A percentile compares a stretch with the other conserved stretches of the same genome.
These are phyloP conservation scores for Pythium vanterpoolii DNA, from an alignment of 352 stramenopile species.

Conservation along the genomic window DNA sequence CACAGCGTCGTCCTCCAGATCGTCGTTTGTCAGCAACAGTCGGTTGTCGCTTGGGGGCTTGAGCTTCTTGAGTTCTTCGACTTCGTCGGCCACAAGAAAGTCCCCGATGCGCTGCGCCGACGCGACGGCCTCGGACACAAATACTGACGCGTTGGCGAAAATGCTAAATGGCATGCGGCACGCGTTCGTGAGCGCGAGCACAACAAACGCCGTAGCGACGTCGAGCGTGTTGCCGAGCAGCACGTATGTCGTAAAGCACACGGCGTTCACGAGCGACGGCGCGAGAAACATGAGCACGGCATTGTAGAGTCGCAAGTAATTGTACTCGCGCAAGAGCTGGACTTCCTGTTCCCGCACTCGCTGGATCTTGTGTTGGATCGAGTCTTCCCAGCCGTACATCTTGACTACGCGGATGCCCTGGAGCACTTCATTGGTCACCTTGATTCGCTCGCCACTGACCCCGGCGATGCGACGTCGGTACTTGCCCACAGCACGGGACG, in stretches of 20 bases:
- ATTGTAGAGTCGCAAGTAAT: constrained; percentile 28
- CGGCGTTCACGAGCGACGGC: constrained; percentile 89
- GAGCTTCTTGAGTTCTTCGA: constrained; percentile 24
- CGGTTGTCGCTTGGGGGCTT: neutral
- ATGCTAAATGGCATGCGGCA: constrained; percentile 52
- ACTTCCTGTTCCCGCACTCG: constrained; percentile 25
- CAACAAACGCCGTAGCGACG: constrained; percentile 90
- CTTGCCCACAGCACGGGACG: constrained; percentile 31
- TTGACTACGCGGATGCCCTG: constrained; percentile 77
- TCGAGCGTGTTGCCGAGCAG: constrained; percentile 81
- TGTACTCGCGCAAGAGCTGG: constrained; percentile 21
- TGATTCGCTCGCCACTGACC: constrained; percentile 60
- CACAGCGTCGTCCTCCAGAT: neutral
- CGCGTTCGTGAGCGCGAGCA: constrained; percentile 85
- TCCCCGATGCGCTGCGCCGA: constrained; percentile 37
- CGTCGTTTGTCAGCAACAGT: neutral
- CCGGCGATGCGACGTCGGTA: constrained; percentile 34
- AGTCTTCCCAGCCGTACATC: constrained; percentile 61
- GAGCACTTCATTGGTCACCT: constrained; percentile 87
- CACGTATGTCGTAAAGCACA: constrained; percentile 82
- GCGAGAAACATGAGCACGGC: constrained; percentile 57
- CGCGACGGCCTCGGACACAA: constrained; percentile 40
- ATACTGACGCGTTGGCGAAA: constrained; percentile 50
- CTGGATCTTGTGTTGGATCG: constrained; percentile 21
- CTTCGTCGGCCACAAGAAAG: constrained; percentile 42